Evolutionary conservation across 176 grass and related monocot species (phyloP).

Genomic region (Oryza australiensis): DNA sequence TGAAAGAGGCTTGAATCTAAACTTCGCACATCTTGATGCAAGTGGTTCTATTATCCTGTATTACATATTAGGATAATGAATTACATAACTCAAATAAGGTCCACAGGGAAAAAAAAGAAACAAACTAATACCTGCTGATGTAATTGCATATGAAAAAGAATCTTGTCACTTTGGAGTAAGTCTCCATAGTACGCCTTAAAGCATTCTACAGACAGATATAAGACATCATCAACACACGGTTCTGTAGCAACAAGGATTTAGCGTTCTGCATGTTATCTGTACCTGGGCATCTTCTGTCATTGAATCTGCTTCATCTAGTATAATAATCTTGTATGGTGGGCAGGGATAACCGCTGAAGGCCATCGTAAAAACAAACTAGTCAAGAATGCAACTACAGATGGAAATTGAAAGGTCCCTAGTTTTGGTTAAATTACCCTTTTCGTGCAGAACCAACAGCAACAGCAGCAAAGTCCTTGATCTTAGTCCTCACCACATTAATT

Average conservation of each 20-base stretch:
- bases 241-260: constrained; percentile 26
- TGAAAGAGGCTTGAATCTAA: constrained; percentile 97
- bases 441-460: constrained; percentile 82
- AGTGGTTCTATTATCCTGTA: constrained; percentile 97
- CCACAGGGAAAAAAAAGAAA: constrained; percentile 11
- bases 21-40: constrained; percentile 97
- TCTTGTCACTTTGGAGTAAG: constrained; percentile 95
- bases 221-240: constrained; percentile 16
- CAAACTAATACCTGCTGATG: constrained; percentile 81
- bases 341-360: constrained; percentile 76
- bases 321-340: constrained; percentile 98
- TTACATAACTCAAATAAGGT: constrained; percentile 2
- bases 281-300: constrained; percentile 99
- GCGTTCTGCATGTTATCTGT: constrained; percentile 22
- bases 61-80: constrained; percentile 8
- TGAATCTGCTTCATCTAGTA: constrained; percentile 99
- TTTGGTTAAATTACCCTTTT: constrained; percentile 52
- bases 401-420: constrained; percentile 32
- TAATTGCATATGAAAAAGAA: constrained; percentile 99
- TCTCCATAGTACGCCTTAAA: constrained; percentile 81
- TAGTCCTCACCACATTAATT: constrained; percentile 96
- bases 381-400: constrained; percentile 35
- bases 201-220: constrained; percentile 66
- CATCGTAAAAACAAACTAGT: constrained; percentile 28
- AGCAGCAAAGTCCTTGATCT: constrained; percentile 98